Evolutionary conservation across 2,329 filamentous ascomycete genomes (phyloP).

Genomic region (Teratosphaeria zuluensis): DNA sequence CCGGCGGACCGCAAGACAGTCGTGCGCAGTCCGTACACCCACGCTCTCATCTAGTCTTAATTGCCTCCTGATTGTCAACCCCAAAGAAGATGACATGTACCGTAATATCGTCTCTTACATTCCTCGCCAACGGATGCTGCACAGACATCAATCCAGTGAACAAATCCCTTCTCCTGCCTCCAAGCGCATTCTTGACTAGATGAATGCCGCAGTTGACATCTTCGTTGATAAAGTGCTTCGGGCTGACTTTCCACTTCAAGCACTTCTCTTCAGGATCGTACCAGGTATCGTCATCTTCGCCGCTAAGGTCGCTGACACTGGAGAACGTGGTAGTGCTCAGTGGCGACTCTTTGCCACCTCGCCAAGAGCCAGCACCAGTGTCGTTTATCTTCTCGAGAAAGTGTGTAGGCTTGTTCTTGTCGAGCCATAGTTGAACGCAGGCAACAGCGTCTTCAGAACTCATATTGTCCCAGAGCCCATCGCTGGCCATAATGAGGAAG

Average conservation of each 20-base stretch:
- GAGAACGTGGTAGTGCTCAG: background rate
- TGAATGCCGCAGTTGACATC: conserved; percentile 45
- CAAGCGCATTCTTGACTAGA: conserved; percentile 44
- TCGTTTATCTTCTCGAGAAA: conserved; percentile 8
- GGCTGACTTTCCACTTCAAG: conserved; percentile 32
- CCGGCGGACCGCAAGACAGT: background rate
- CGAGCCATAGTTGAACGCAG: conserved; percentile 47
- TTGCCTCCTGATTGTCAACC: conserved; percentile 10
- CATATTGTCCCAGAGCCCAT: conserved; percentile 49
- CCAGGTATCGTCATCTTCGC: conserved; percentile 26
- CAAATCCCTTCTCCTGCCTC: conserved; percentile 35
- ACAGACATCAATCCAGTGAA: conserved; percentile 31
- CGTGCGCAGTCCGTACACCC: background rate
- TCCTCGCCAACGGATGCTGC: conserved; percentile 25
- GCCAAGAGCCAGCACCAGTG: background rate
- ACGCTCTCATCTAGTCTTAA: background rate
- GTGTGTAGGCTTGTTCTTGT: conserved; percentile 23
- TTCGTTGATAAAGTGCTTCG: conserved; percentile 39
- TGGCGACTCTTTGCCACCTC: background rate
- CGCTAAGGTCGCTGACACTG: conserved; percentile 1
- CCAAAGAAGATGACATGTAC: conserved; percentile 47
- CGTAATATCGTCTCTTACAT: conserved; percentile 42
- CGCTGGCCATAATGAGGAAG: conserved; percentile 58
- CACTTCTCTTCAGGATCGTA: conserved; percentile 27
- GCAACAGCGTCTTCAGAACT: conserved; percentile 24